Evolutionary conservation across 1,284 basidiomycete species (phyloP).

Genomic region (Earliella scabrosa): DNA sequence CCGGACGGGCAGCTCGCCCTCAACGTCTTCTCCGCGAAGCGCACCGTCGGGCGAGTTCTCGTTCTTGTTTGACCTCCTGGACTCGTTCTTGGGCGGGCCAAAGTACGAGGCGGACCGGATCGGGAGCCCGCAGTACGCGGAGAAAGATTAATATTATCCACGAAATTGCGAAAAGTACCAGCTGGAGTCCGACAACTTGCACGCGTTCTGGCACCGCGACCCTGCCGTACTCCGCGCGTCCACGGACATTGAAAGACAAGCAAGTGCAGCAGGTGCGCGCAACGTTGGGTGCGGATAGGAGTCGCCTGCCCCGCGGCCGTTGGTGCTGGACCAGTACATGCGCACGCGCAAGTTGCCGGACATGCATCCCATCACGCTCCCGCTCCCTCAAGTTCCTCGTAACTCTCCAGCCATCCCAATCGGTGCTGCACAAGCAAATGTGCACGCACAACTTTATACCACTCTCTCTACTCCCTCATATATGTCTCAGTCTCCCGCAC

Average conservation of each 20-base stretch:
- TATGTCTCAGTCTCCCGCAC: too few species aligned
- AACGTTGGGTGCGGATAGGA: conserved; percentile 35
- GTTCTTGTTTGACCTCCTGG: conserved; percentile 45
- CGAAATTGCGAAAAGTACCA: conserved; percentile 28
- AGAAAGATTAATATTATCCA: too few species aligned
- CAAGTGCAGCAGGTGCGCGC: conserved; percentile 45
- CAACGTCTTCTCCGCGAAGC: conserved; percentile 62
- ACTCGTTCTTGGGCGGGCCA: conserved; percentile 36
- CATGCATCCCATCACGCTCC: conserved; percentile 42
- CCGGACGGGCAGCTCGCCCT: conserved; percentile 68
- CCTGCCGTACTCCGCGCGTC: conserved; percentile 53
- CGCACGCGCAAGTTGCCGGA: conserved; percentile 37
- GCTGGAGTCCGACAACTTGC: conserved; percentile 43
- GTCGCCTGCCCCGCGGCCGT: conserved; percentile 23
- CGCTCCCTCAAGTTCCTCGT: conserved; percentile 33
- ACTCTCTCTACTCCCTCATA: too few species aligned
- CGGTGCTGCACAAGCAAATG: too few species aligned
- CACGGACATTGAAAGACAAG: conserved; percentile 42
- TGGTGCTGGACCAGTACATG: conserved; percentile 25
- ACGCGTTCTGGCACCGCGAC: conserved; percentile 52
- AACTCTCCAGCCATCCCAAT: conserved; percentile 15
- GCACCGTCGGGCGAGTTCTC: conserved; percentile 66
- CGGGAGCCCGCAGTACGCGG: conserved; percentile 15
- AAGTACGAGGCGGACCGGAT: conserved; percentile 22
- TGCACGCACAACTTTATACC: too few species aligned